Evolutionary conservation across 805 yeast species (phyloP).

Genomic region (Ogataea henricii): DNA sequence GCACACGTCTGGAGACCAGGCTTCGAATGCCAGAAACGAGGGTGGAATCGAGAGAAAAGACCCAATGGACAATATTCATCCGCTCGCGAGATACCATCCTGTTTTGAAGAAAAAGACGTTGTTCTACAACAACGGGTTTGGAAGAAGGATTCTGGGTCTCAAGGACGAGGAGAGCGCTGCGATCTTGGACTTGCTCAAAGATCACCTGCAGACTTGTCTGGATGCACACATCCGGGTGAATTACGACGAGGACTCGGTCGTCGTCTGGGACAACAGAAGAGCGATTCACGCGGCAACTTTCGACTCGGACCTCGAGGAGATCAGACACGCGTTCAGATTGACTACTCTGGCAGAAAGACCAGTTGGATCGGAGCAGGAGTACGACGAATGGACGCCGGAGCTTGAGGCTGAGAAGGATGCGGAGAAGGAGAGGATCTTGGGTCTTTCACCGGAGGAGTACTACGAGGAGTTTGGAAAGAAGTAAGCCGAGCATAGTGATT

Average conservation of each 20-base stretch:
- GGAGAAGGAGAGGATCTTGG: slow-evolving; percentile 22
- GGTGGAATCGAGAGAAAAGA: slow-evolving; percentile 67
- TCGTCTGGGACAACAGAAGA: slow-evolving; percentile 74
- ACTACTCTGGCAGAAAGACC: slow-evolving; percentile 74
- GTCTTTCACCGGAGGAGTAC: slow-evolving; percentile 27
- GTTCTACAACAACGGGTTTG: slow-evolving; percentile 59
- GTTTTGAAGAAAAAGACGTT: slow-evolving; percentile 59
- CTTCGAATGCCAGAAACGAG: slow-evolving; percentile 47
- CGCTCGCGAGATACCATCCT: slow-evolving; percentile 67
- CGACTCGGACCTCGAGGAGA: slow-evolving; percentile 63
- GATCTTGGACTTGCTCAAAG: slow-evolving; percentile 54
- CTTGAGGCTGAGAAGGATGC: slow-evolving; percentile 10
- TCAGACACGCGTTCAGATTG: slow-evolving; percentile 70
- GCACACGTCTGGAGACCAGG: slow-evolving; percentile 71
- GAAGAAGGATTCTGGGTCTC: slow-evolving; percentile 64
- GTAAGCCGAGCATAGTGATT: background rate
- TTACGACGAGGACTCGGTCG: slow-evolving; percentile 68
- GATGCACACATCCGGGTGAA: slow-evolving; percentile 65
- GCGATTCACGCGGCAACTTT: slow-evolving; percentile 63
- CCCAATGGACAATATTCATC: slow-evolving; percentile 60
- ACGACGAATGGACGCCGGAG: slow-evolving; percentile 26
- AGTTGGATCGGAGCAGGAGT: slow-evolving; percentile 25
- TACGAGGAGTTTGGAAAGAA: slow-evolving; percentile 3
- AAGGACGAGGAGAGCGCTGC: slow-evolving; percentile 67
- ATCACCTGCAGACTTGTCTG: slow-evolving; percentile 47